Conservation (phyloP, 2,329 filamentous ascomycete genomes). For the Penicillium sp. region DNA sequence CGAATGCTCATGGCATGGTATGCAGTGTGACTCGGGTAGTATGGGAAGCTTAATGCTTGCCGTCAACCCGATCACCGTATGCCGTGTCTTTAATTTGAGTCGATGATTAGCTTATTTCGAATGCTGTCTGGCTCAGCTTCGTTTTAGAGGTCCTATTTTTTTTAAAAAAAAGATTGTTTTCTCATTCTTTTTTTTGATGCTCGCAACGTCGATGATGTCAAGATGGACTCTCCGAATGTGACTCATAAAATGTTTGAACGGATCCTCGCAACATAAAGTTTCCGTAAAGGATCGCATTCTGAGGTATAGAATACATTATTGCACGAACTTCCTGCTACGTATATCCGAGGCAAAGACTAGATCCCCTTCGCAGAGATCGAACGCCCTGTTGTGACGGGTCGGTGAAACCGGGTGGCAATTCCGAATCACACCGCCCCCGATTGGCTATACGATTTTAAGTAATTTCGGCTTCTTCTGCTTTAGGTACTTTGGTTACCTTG, state of each 20-base stretch:
- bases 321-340: neutral
- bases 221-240: neutral
- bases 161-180: too few relatives aligned
- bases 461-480: neutral
- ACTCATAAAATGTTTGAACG: neutral
- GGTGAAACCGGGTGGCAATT: neutral
- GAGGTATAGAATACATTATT: neutral
- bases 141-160: neutral
- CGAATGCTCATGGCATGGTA: neutral
- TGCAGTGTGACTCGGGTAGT: neutral
- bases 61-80: neutral
- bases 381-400: neutral
- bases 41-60: neutral
- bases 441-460: neutral
- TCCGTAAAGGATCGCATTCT: neutral
- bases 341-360: neutral
- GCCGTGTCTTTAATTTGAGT: neutral
- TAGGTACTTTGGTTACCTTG: neutral
- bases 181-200: neutral
- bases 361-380: neutral
- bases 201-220: constrained; percentile 9
- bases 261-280: neutral
- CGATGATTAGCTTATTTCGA: neutral
- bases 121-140: neutral
- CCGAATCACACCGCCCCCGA: neutral